Evolutionary conservation across 805 yeast genomes (phyloP).

Genomic region (Starmerella gropengiesseri): DNA sequence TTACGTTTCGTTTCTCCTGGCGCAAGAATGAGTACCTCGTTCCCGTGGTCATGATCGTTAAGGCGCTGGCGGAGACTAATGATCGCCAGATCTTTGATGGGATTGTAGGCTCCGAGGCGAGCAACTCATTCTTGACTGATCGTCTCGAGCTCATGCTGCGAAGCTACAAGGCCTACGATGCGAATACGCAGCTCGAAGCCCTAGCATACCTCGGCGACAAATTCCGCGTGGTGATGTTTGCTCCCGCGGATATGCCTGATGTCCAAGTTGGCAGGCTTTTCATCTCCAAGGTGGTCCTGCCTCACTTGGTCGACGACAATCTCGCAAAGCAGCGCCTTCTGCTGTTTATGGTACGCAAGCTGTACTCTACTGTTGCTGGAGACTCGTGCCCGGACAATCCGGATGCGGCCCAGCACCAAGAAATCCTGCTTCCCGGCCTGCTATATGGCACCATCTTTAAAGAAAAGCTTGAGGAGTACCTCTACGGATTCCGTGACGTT

Average conservation of each 20-base stretch:
- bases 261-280: slow-evolving; percentile 84
- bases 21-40: slow-evolving; percentile 88
- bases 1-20: slow-evolving; percentile 95
- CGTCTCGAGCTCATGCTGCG: slow-evolving; percentile 89
- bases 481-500: slow-evolving; percentile 60
- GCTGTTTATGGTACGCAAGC: slow-evolving; percentile 88
- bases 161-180: slow-evolving; percentile 69
- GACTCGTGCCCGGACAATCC: slow-evolving; percentile 97
- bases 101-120: slow-evolving; percentile 76
- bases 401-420: slow-evolving; percentile 98
- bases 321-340: slow-evolving; percentile 78
- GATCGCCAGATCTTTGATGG: slow-evolving; percentile 96
- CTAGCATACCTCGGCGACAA: slow-evolving; percentile 90
- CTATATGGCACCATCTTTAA: slow-evolving; percentile 92
- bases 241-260: slow-evolving; percentile 79
- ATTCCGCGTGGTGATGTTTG: slow-evolving; percentile 85
- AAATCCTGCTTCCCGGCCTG: slow-evolving; percentile 89
- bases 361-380: slow-evolving; percentile 90
- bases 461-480: slow-evolving; percentile 90
- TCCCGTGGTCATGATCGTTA: slow-evolving; percentile 84
- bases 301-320: slow-evolving; percentile 57
- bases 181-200: slow-evolving; percentile 77
- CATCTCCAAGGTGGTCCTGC: slow-evolving; percentile 71
- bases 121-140: slow-evolving; percentile 90
- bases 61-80: slow-evolving; percentile 79